Evolutionary conservation across 176 grass and related monocot species (phyloP).

Genomic region (Puccinellia tenuiflora): DNA sequence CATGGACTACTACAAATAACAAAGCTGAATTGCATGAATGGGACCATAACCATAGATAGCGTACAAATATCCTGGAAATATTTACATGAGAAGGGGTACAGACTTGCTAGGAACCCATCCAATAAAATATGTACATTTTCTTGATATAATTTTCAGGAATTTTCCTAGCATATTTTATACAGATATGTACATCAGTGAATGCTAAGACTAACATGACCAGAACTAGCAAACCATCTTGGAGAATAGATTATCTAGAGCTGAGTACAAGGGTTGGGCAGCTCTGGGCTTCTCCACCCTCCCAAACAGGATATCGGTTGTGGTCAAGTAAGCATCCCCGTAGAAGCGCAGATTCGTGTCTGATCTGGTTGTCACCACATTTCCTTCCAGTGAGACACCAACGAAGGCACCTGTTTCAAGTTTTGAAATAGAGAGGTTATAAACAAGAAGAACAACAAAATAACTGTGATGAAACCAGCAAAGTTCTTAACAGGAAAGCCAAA

Average conservation of each 20-base stretch:
- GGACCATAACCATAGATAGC: not conserved
- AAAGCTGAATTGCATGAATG: not conserved
- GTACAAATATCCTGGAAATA: not conserved
- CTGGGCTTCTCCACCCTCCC: conserved; percentile 68
- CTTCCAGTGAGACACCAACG: conserved; percentile 84
- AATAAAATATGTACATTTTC: conserved; percentile 25
- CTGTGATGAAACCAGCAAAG: not conserved
- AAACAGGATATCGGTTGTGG: conserved; percentile 64
- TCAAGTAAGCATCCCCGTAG: conserved; percentile 88
- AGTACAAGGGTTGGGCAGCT: conserved; percentile 67
- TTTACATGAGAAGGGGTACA: conserved; percentile 14
- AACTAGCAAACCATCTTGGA: conserved; percentile 41
- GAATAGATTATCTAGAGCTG: conserved; percentile 58
- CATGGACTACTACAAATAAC: not conserved
- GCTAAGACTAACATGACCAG: not conserved
- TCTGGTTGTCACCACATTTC: conserved; percentile 68
- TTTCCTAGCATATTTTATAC: conserved; percentile 13
- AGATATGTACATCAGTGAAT: conserved; percentile 36
- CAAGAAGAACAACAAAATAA: not conserved
- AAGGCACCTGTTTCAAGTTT: conserved; percentile 66
- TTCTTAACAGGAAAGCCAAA: not conserved
- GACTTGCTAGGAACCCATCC: conserved; percentile 3
- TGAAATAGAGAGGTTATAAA: not conserved
- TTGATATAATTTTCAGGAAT: not conserved
- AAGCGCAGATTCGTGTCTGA: conserved; percentile 71